Conservation (phyloP, 2,329 filamentous ascomycete species). For the Xylariaceae sp. region DNA sequence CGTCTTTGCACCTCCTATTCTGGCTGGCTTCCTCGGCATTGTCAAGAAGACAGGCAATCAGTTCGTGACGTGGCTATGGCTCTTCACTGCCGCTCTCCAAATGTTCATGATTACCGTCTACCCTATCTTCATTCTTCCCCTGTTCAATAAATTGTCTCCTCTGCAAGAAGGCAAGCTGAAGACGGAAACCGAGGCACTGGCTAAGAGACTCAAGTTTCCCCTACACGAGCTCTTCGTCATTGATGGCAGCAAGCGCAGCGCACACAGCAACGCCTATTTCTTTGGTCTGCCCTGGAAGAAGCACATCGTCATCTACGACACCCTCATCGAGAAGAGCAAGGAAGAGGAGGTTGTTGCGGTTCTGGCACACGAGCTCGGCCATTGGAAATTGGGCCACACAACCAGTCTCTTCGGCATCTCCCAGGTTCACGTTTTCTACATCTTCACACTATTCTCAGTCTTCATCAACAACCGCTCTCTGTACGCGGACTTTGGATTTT, state of each 20-base stretch:
- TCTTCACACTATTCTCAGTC: slow-evolving; percentile 92
- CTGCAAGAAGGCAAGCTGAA: slow-evolving; percentile 85
- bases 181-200: slow-evolving; percentile 78
- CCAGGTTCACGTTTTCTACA: slow-evolving; percentile 90
- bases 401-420: slow-evolving; percentile 85
- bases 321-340: slow-evolving; percentile 90
- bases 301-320: slow-evolving; percentile 99
- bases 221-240: slow-evolving; percentile 93
- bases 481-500: slow-evolving; percentile 88
- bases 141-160: slow-evolving; percentile 98
- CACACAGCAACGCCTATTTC: slow-evolving; percentile 92
- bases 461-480: slow-evolving; percentile 95
- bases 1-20: slow-evolving; percentile 78
- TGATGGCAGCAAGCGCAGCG: slow-evolving; percentile 82
- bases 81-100: slow-evolving; percentile 85
- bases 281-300: slow-evolving; percentile 99
- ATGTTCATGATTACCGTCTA: slow-evolving; percentile 95
- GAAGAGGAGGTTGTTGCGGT: slow-evolving; percentile 92
- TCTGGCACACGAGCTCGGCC: slow-evolving; percentile 89
- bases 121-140: slow-evolving; percentile 84
- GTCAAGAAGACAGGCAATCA: slow-evolving; percentile 88
- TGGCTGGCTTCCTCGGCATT: slow-evolving; percentile 89
- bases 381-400: slow-evolving; percentile 96
- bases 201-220: slow-evolving; percentile 81
- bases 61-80: slow-evolving; percentile 98